These are phyloP conservation scores for Penium margaritaceum DNA, from an alignment of 139 green algal species.

Conservation along the genomic window DNA sequence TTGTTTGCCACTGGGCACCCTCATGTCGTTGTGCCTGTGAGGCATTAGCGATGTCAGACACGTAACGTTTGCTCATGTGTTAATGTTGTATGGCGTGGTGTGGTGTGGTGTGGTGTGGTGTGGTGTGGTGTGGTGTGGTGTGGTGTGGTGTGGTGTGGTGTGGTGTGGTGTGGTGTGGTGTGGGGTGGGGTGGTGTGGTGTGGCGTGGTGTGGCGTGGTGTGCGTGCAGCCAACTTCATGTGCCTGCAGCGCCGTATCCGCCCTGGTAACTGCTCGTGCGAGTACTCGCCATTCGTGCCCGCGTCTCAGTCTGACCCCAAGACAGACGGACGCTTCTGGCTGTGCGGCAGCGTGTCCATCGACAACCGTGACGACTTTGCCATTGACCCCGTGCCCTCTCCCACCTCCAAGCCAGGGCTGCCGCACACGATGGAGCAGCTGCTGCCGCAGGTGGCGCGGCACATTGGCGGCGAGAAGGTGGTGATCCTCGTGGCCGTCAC, in stretches of 20 bases:
- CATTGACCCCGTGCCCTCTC: slow-evolving; percentile 7
- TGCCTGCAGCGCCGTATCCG: slow-evolving; percentile 21
- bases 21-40: too few species aligned
- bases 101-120: too few species aligned
- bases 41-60: too few species aligned
- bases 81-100: too few species aligned
- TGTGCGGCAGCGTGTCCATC: slow-evolving; percentile 25
- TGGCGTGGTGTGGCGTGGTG: too few species aligned
- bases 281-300: neutral
- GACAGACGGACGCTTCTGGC: slow-evolving; percentile 12
- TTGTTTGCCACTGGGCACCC: too few species aligned
- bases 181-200: too few species aligned
- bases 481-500: slow-evolving; percentile 38
- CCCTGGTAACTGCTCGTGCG: slow-evolving; percentile 4
- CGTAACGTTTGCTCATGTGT: too few species aligned
- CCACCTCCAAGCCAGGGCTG: slow-evolving; percentile 10
- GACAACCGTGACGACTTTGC: slow-evolving; percentile 14
- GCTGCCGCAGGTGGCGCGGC: slow-evolving; percentile 16
- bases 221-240: too few species aligned
- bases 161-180: too few species aligned
- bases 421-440: slow-evolving; percentile 36
- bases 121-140: too few species aligned
- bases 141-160: too few species aligned
- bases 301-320: slow-evolving; percentile 1
- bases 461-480: slow-evolving; percentile 18